Conservation (phyloP, 192 early-diverging fungal genomes). For the Backusella tarrabulga region DNA sequence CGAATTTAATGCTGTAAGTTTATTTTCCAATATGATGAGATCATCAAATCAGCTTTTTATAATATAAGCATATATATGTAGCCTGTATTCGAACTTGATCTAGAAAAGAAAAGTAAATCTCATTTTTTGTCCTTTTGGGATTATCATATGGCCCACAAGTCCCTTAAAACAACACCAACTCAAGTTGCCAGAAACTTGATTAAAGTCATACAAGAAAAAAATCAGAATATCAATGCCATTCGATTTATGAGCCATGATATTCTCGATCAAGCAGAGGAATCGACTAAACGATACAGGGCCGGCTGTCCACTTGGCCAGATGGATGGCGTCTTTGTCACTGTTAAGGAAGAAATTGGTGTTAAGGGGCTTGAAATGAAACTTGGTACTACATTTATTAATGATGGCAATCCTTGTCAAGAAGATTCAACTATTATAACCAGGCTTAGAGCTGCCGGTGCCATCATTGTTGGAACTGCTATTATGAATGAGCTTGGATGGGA, state of each 20-base stretch:
- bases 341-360: conserved; percentile 77
- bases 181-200: conserved; percentile 38
- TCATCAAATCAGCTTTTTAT: not conserved
- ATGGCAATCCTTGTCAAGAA: conserved; percentile 36
- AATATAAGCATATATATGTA: conserved; percentile 6
- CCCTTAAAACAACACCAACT: conserved; percentile 31
- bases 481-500: conserved; percentile 78
- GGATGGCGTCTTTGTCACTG: conserved; percentile 70
- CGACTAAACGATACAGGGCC: conserved; percentile 51
- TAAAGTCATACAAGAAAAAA: conserved; percentile 18
- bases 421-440: conserved; percentile 52
- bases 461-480: conserved; percentile 64
- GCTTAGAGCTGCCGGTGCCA: conserved; percentile 57
- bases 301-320: conserved; percentile 54
- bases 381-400: conserved; percentile 63
- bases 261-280: conserved; percentile 54
- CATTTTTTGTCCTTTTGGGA: conserved; percentile 41
- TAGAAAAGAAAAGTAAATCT: conserved; percentile 11
- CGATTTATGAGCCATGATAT: conserved; percentile 34
- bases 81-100: not conserved
- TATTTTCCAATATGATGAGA: not conserved
- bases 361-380: conserved; percentile 48
- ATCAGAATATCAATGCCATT: conserved; percentile 18
- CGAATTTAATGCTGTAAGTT: not conserved
- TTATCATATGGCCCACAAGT: conserved; percentile 42